phyloP scores from a whole-genome alignment of 148 eudicot species.

The Chenopodium berlandieri region DNA sequence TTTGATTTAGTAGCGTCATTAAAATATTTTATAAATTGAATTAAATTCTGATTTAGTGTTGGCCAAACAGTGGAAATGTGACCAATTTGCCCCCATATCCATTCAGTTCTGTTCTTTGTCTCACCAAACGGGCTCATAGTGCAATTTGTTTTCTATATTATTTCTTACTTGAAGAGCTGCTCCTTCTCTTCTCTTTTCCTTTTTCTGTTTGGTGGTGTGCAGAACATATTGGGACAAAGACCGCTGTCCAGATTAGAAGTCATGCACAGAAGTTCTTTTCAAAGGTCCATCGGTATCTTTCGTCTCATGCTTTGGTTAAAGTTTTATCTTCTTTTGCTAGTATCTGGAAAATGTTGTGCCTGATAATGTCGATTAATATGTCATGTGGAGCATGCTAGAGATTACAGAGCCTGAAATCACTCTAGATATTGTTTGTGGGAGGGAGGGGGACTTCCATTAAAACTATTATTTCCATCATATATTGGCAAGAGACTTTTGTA shows the following conservation, averaged over 20 bases:
- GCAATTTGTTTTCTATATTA: conserved; percentile 14
- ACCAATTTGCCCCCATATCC: conserved; percentile 1
- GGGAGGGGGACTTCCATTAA: not conserved
- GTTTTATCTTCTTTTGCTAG: conserved; percentile 7
- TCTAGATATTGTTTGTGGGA: not conserved
- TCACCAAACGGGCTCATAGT: conserved; percentile 17
- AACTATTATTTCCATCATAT: too few relatives aligned
- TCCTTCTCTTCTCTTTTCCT: conserved; percentile 33
- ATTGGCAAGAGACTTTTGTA: too few relatives aligned
- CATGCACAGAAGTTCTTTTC: conserved; percentile 99
- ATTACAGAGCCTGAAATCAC: not conserved
- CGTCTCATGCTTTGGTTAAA: conserved; percentile 21
- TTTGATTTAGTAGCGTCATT: not conserved
- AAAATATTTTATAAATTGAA: not conserved
- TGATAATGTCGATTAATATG: conserved; percentile 4
- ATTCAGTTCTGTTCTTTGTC: conserved; percentile 18
- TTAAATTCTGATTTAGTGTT: not conserved
- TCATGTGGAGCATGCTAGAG: not conserved
- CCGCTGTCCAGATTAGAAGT: conserved; percentile 99
- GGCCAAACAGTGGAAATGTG: conserved; percentile 11
- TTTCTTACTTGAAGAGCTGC: conserved; percentile 48
- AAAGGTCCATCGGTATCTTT: conserved; percentile 74
- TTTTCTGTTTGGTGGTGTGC: conserved; percentile 45
- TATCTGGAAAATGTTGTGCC: conserved; percentile 12
- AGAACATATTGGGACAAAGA: conserved; percentile 98